These are phyloP conservation scores for Myriosclerotinia curreyana DNA, from an alignment of 2,329 filamentous ascomycete genomes.

Conservation along the genomic window DNA sequence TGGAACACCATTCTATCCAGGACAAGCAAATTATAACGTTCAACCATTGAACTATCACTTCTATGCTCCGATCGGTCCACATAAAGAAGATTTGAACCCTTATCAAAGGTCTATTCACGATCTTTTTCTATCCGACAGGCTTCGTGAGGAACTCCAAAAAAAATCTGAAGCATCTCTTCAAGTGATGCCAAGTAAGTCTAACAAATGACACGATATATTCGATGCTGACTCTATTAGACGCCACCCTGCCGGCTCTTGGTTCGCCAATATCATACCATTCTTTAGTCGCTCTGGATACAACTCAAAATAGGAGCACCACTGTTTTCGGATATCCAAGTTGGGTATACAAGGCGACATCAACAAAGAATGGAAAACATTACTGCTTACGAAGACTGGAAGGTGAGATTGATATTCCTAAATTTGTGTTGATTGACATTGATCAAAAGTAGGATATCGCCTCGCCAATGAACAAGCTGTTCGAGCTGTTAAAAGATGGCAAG, in stretches of 20 bases:
- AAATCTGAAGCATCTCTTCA: constrained; percentile 84
- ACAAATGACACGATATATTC: too few species aligned
- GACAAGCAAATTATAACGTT: constrained; percentile 51
- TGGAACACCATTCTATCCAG: constrained; percentile 64
- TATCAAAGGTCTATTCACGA: constrained; percentile 88
- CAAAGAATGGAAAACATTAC: constrained; percentile 85
- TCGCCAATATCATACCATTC: constrained; percentile 88
- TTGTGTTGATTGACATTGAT: constrained; percentile 5
- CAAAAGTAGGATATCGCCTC: constrained; percentile 66
- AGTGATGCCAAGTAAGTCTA: constrained; percentile 67
- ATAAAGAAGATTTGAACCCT: constrained; percentile 73
- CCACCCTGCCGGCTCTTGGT: constrained; percentile 52
- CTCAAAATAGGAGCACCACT: constrained; percentile 70
- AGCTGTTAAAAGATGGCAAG: constrained; percentile 84
- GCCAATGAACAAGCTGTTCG: constrained; percentile 87
- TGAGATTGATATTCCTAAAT: constrained; percentile 36
- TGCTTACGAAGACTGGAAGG: constrained; percentile 82
- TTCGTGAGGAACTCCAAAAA: constrained; percentile 84
- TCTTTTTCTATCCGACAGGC: constrained; percentile 83
- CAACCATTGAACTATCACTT: constrained; percentile 83
- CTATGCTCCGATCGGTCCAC: constrained; percentile 83
- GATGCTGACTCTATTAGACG: constrained; percentile 43
- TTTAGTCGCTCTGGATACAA: constrained; percentile 82
- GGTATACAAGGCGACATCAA: constrained; percentile 91
- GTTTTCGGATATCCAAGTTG: constrained; percentile 88